Base-by-base conservation (phyloP, 208 protist species). In the Endotrypanum monterogeii region DNA sequence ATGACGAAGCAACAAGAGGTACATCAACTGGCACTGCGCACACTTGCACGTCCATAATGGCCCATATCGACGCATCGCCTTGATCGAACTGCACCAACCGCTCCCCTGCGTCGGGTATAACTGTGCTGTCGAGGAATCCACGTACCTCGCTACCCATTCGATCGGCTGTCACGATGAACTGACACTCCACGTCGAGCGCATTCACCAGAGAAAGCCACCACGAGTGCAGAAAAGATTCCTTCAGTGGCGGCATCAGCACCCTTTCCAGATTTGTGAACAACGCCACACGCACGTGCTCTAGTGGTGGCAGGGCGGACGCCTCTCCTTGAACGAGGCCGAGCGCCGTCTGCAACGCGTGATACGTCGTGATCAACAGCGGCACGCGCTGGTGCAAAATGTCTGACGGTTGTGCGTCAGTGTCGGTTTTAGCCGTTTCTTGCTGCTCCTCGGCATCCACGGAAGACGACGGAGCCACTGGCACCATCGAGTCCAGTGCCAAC, bases 161-260 rank as follows among this genome's bases (percentile, higher is more conserved):
- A 23, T 85, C 58, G 1, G 84, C 71, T 1, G 89, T 89, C 41
- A 86, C 75, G 44, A 93, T 71, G 52, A 86, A 93, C 78, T 94
- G 91, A 57, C 91, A 96, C 37, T 92, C 88, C 44, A 96, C 89
- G 66, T 96, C 91, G 14, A 94, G 76, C 14, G 88, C 85, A 51
- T 86, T 89, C 41, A 83, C 80, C 28, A 96, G 55, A 18, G 86
- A 77, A 58, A 89, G 66, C 89, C 91, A 96, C 82, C 82, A 84
- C 25, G 78, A 74, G 30, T 79, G 74, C 0, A 41, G 5, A 6
- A 83, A 78, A 39, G 70, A 54, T 6, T 76, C 55, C 52, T 83
- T 79, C 56, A 88, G 78, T 8, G 73, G 88, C 4, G 86, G 83
- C 48, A 78, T 78, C 3, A 90, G 73, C 9, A 82, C 67, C 35